Evolutionary conservation across 2,329 filamentous ascomycete species (phyloP).

Genomic region (Hansfordia pulvinata): DNA sequence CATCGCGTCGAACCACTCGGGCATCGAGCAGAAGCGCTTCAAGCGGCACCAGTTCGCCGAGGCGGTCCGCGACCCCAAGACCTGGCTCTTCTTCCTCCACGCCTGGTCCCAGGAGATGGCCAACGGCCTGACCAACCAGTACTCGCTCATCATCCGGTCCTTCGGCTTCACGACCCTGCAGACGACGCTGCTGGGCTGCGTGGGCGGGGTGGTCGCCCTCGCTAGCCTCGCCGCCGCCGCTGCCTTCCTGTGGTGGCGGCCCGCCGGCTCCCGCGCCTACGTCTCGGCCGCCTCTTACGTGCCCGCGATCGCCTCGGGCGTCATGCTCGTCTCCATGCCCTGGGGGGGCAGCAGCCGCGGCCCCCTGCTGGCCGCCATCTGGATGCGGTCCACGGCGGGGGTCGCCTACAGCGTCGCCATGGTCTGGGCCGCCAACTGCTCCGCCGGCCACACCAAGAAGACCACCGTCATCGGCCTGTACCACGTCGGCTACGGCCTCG

Average conservation of each 20-base stretch:
- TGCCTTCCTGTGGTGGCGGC: no score
- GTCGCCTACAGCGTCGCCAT: constrained; percentile 23
- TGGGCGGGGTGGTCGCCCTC: no score
- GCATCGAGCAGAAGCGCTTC: constrained; percentile 24
- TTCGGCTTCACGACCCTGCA: constrained; percentile 8
- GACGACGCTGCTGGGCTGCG: no score
- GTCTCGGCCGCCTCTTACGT: constrained; percentile 11
- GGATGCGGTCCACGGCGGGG: constrained; percentile 21
- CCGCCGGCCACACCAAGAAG: constrained; percentile 23
- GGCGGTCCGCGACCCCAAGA: constrained; percentile 14
- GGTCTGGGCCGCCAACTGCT: constrained; percentile 22
- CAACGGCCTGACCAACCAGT: constrained; percentile 13
- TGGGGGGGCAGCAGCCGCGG: constrained; percentile 23
- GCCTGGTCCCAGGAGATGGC: constrained; percentile 19
- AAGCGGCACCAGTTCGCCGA: constrained; percentile 16
- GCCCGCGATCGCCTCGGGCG: constrained; percentile 20
- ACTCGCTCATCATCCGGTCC: constrained; percentile 6
- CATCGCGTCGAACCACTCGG: constrained; percentile 23
- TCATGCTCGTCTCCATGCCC: constrained; percentile 19
- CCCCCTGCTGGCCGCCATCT: constrained; percentile 21
- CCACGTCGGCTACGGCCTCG: constrained; percentile 16
- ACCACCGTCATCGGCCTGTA: constrained; percentile 21
- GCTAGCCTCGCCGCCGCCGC: no score
- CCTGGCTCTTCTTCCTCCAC: constrained; percentile 14
- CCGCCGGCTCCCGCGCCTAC: no score